Evolutionary conservation across 805 yeast genomes (phyloP), one percentile per base, ranked within the genome.

Genomic region (Kodamaea fukazawae): DNA sequence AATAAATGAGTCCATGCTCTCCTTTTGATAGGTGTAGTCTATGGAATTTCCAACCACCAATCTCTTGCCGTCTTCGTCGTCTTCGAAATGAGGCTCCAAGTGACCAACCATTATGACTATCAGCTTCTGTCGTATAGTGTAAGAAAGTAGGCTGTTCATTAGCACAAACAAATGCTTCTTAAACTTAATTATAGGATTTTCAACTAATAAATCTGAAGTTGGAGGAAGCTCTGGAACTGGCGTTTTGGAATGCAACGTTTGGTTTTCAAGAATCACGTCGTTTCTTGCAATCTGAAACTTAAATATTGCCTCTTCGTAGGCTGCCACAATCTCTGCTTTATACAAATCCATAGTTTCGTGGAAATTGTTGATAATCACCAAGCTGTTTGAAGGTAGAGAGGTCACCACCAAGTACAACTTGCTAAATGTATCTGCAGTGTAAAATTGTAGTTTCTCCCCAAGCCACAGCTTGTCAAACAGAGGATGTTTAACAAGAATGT

Each of bases 341-440:
- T 67, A 68, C 16, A 57, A 42, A 30, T 68, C 72, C 4, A 65
- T 32, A 16, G 60, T 26, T 23, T 67, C 70, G 45, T 67, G 71
- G 44, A 65, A 57, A 29, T 58, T 57, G 26, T 60, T 48, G 15
- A 67, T 40, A 2, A 67, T 38, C 12, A 64, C 34, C 13, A 67
- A 23, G 10, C 43, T 36, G 9, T 41, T 13, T 3, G 23, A 20
- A 4, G 37, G 26, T 1, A 38, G 45, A n/a, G 43, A 18, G 4
- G 45, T 36, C 12, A 45, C 41, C n/a, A 43, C 38, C 29, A 60
- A 50, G 14, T 55, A 47, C 14, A 63, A 29, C 39, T 58, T 46
- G 2, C 62, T 57, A 38, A 61, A 61, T n/a, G 70, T 54, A 18
- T 50, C 50, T 14, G 55, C 47, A 3, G 43, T 23, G 40, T 55